Base-by-base conservation (phyloP, 495 filamentous ascomycete species). In the Cryomyces minteri region DNA sequence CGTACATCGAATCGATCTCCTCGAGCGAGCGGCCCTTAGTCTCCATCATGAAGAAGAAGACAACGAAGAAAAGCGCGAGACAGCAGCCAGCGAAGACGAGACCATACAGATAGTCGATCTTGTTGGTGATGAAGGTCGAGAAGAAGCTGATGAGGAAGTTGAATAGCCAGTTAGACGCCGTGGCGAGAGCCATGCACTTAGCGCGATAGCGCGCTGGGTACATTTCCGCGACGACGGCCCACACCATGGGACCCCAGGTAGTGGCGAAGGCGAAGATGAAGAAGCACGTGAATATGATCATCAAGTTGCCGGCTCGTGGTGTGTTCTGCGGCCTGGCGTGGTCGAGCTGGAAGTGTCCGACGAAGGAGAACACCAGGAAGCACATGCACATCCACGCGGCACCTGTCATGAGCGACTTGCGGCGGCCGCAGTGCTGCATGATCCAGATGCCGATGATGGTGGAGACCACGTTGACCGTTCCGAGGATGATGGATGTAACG, bases 211-310 rank as follows among this genome's bases (percentile, higher is more conserved):
- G 80, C 34, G 88, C 73, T 30, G 82, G 82, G 74, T 76, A 90
- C 66, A 87, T 82, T 66, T 90, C 84, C 49, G 83, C 84, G 49
- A 88, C 84, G 51, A 88, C 72, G 47, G 88, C 79, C 84, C 84
- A 88, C 37, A 76, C 81, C 43, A 65, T 63, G 5, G 72, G 73
- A 39, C 62, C 62, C 62, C 62, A 66, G 40, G 62, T 61, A 30
- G 44, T 52, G 12, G 62, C 62, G 55, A 66, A 66, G 49, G 61
- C 58, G 48, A 69, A 71, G 60, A 82, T 71, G 67, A 79, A 75
- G 65, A 66, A 37, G 48, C 61, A 66, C 37, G 62, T 58, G 53
- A 64, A 63, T 0, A 50, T 52, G 47, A 66, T 64, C 48, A 62
- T 53, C 33, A 47, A 49, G 44, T 51, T 55, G 46, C 49, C 47